Conservation (phyloP, 1,284 basidiomycete genomes). For the Takashimella tepidaria region DNA sequence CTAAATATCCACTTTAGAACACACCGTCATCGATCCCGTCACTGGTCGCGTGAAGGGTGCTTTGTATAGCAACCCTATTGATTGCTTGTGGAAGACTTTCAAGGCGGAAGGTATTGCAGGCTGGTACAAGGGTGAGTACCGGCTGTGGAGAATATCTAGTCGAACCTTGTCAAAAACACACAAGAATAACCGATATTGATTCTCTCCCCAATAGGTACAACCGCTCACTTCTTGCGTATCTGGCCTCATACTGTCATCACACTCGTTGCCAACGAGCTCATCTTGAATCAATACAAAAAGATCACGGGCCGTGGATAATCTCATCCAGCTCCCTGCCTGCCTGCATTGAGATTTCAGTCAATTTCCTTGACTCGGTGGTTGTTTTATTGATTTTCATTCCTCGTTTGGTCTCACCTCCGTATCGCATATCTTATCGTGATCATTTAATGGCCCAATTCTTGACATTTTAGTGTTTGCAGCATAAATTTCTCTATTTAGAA, state of each 20-base stretch:
- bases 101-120: slow-evolving; percentile 83
- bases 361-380: too few relatives aligned
- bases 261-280: slow-evolving; percentile 78
- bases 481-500: too few relatives aligned
- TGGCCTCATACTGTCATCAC: slow-evolving; percentile 85
- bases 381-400: neutral
- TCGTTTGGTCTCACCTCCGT: neutral
- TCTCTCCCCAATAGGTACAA: slow-evolving; percentile 58
- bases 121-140: slow-evolving; percentile 83
- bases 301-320: slow-evolving; percentile 14
- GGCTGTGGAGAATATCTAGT: too few relatives aligned
- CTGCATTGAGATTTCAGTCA: too few relatives aligned
- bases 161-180: too few relatives aligned
- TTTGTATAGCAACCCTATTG: slow-evolving; percentile 85
- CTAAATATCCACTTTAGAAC: slow-evolving; percentile 53
- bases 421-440: neutral
- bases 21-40: slow-evolving; percentile 61
- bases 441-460: too few relatives aligned
- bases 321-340: too few relatives aligned
- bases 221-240: slow-evolving; percentile 85
- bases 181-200: too few relatives aligned
- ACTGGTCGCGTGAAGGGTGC: slow-evolving; percentile 70
- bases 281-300: slow-evolving; percentile 62
- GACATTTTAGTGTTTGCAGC: too few relatives aligned
- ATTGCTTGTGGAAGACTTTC: slow-evolving; percentile 94